Conservation (phyloP, 2,329 filamentous ascomycete species). For the Fusarium scirpi region DNA sequence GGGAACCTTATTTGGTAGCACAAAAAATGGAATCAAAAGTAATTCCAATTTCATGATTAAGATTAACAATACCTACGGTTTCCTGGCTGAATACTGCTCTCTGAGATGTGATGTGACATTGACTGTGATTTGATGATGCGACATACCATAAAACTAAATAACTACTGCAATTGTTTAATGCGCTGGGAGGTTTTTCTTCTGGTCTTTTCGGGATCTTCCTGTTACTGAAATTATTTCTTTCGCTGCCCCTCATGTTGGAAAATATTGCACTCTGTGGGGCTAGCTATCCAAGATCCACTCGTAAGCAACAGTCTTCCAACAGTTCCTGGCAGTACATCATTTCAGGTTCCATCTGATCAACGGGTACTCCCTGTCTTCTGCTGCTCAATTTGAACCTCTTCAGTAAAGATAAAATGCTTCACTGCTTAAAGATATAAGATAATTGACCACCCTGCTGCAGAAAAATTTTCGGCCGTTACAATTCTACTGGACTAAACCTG, state of each 20-base stretch:
- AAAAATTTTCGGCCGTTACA: not conserved
- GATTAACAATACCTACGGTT: slow-evolving; percentile 43
- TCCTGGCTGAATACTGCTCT: slow-evolving; percentile 29
- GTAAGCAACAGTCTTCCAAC: not conserved
- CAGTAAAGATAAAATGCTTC: not conserved
- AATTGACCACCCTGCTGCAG: not conserved
- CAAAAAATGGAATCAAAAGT: slow-evolving; percentile 51
- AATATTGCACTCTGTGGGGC: not conserved
- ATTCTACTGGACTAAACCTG: not conserved
- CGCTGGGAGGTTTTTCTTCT: not conserved
- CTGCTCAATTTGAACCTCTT: not conserved
- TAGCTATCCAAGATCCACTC: not conserved
- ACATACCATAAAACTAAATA: not conserved
- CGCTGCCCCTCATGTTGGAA: not conserved
- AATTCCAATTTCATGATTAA: slow-evolving; percentile 47
- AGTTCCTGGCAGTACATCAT: not conserved
- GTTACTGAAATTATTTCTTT: not conserved
- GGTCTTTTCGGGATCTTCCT: not conserved
- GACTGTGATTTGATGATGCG: not conserved
- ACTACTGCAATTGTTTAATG: not conserved
- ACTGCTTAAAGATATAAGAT: not conserved
- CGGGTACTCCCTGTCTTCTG: not conserved
- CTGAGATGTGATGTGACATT: not conserved
- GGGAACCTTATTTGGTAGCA: slow-evolving; percentile 49
- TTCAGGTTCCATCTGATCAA: not conserved